Evolutionary conservation across 306 rosid species (phyloP).

Genomic region (Corylus americana): DNA sequence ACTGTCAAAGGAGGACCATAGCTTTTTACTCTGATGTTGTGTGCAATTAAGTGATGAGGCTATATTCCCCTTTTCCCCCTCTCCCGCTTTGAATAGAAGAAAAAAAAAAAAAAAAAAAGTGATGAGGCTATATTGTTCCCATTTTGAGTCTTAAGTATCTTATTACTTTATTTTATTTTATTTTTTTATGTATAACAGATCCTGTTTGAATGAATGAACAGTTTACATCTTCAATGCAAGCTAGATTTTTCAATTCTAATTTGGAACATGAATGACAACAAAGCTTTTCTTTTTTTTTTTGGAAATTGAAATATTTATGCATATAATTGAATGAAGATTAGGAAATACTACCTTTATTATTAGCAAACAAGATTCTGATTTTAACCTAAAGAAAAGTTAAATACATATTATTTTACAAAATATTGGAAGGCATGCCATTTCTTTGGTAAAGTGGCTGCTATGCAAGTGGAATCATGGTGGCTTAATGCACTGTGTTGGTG

Average conservation of each 20-base stretch:
- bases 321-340: not conserved
- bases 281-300: not conserved
- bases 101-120: not conserved
- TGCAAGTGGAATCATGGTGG: not conserved
- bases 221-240: not conserved
- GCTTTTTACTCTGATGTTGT: slow-evolving; percentile 89
- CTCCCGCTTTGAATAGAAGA: no score
- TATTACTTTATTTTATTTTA: not conserved
- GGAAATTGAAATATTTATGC: not conserved
- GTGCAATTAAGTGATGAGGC: slow-evolving; percentile 44
- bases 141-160: not conserved
- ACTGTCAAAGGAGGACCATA: slow-evolving; percentile 80
- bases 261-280: not conserved
- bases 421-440: not conserved
- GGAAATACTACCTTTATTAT: not conserved
- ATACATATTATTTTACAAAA: not conserved
- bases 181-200: not conserved
- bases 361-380: no score
- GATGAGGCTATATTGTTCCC: slow-evolving; percentile 5
- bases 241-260: not conserved
- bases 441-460: not conserved
- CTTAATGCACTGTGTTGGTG: not conserved
- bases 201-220: not conserved
- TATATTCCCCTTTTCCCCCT: not conserved
- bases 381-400: no score